phyloP scores from a whole-genome alignment of 2,329 filamentous ascomycete genomes.

The Monosporascus sp. region DNA sequence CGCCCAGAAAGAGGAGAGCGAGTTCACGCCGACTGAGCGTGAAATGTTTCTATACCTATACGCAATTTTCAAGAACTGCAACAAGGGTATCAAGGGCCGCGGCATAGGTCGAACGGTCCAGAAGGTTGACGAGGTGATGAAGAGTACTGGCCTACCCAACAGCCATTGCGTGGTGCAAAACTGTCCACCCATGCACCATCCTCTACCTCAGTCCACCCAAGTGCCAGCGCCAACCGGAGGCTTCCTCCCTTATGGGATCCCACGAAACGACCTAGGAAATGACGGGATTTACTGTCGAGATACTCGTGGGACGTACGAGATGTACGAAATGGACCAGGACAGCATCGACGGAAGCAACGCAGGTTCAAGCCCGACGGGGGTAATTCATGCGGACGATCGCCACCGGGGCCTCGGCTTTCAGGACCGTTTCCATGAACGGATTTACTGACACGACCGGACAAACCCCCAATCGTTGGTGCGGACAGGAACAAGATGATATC shows the following conservation, averaged over 20 bases:
- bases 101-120: slow-evolving; percentile 74
- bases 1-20: slow-evolving; percentile 53
- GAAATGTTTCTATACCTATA: slow-evolving; percentile 82
- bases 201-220: slow-evolving; percentile 19
- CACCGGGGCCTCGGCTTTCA: slow-evolving; percentile 34
- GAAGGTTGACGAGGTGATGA: slow-evolving; percentile 13
- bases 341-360: slow-evolving; percentile 28
- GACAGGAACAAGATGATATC: too few species aligned
- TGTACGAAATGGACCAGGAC: slow-evolving; percentile 42
- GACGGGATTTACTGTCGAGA: slow-evolving; percentile 15
- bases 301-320: slow-evolving; percentile 33
- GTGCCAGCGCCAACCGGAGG: slow-evolving; percentile 4
- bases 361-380: slow-evolving; percentile 28
- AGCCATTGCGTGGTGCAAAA: slow-evolving; percentile 8
- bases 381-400: slow-evolving; percentile 41
- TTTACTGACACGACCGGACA: not conserved
- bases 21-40: slow-evolving; percentile 63
- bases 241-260: slow-evolving; percentile 11
- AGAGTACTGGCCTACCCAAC: slow-evolving; percentile 20
- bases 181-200: slow-evolving; percentile 21
- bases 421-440: slow-evolving; percentile 23
- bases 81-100: slow-evolving; percentile 96
- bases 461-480: too few species aligned
- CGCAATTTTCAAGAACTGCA: slow-evolving; percentile 91
- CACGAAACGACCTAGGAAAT: slow-evolving; percentile 7